These are phyloP conservation scores for Claviceps cyperi DNA, from an alignment of 2,329 filamentous ascomycete species.

Conservation along the genomic window DNA sequence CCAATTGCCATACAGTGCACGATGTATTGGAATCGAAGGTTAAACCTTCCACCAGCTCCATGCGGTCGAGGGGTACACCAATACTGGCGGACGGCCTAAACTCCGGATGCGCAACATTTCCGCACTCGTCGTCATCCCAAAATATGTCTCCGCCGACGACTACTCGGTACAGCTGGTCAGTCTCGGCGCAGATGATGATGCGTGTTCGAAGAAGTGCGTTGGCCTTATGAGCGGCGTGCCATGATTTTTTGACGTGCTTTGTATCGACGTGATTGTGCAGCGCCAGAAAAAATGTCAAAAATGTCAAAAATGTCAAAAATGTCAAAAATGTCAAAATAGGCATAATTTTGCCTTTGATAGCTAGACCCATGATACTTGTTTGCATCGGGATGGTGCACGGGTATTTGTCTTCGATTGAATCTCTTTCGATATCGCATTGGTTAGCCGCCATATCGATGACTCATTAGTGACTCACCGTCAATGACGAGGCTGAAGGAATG, in stretches of 20 bases:
- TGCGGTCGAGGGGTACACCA: no score
- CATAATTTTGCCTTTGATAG: neutral
- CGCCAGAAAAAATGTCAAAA: neutral
- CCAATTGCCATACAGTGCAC: no score
- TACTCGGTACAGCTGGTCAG: no score
- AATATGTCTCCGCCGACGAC: no score
- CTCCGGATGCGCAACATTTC: no score
- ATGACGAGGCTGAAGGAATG: neutral
- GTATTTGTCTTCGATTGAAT: neutral
- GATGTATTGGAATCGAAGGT: no score
- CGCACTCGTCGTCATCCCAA: no score
- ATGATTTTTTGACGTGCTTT: neutral
- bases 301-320: neutral
- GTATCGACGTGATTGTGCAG: neutral
- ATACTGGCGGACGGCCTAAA: no score
- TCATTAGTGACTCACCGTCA: neutral
- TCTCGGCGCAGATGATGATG: no score
- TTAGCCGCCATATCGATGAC: neutral
- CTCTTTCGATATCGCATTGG: neutral
- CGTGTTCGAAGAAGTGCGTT: no score
- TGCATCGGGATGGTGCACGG: constrained; percentile 1
- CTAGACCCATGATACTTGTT: neutral
- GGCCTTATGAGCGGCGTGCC: neutral
- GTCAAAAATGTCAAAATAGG: neutral
- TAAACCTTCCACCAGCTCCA: no score